These are phyloP conservation scores for Tolypocladium ovalisporum DNA, from an alignment of 2,329 filamentous ascomycete species.

Conservation along the genomic window DNA sequence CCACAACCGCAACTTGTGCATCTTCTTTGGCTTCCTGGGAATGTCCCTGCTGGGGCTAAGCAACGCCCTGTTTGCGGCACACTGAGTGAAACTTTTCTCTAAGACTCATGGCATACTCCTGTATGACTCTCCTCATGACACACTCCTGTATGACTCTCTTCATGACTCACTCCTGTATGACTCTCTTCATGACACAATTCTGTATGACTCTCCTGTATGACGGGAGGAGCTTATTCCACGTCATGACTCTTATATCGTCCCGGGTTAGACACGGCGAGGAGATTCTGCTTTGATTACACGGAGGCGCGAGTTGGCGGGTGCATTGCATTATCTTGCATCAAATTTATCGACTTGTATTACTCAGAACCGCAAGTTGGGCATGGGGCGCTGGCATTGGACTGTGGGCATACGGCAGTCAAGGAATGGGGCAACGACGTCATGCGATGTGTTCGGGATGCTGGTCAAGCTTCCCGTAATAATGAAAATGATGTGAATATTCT, in stretches of 20 bases:
- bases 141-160: no score
- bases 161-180: no score
- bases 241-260: background rate
- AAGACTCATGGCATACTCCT: no score
- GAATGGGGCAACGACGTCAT: background rate
- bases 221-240: background rate
- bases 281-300: background rate
- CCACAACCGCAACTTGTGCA: conserved; percentile 67
- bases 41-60: conserved; percentile 83
- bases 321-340: background rate
- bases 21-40: conserved; percentile 70
- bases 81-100: no score
- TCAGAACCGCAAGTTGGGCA: no score
- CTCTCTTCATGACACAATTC: background rate
- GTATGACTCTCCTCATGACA: no score
- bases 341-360: background rate
- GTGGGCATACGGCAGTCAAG: background rate
- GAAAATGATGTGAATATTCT: background rate
- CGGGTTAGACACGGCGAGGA: background rate
- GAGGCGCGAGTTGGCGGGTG: background rate
- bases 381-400: background rate
- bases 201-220: background rate
- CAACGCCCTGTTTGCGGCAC: conserved; percentile 64
- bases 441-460: background rate
- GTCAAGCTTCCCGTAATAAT: background rate